phyloP scores from a whole-genome alignment of 164 flowering plant genomes.

The Vitis rotundifolia region DNA sequence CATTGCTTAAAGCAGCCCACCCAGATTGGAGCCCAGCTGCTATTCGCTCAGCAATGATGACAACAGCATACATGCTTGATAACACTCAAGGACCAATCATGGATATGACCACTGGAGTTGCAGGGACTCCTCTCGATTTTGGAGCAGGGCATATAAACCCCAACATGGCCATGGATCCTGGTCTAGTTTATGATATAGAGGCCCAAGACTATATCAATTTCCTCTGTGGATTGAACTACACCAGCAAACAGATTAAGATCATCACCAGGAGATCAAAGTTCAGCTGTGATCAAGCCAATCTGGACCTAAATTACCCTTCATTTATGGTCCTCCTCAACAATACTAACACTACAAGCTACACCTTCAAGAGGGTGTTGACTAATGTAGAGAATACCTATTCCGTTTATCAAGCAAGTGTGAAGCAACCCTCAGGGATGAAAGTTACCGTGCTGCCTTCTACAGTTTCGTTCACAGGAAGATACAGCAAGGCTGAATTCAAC shows the following conservation, averaged over 20 bases:
- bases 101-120: no score
- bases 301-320: conserved; percentile 15
- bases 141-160: no score
- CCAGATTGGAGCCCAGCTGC: conserved; percentile 41
- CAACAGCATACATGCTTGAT: conserved; percentile 20
- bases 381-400: conserved; percentile 14
- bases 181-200: no score
- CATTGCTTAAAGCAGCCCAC: conserved; percentile 33
- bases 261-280: no score
- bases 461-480: conserved; percentile 5
- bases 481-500: no score
- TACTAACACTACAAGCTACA: conserved; percentile 17
- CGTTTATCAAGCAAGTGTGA: conserved; percentile 14
- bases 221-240: no score
- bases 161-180: no score
- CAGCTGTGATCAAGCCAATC: no score
- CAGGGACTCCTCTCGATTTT: no score
- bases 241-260: no score
- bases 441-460: conserved; percentile 8
- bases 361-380: conserved; percentile 23
- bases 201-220: no score
- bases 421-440: conserved; percentile 16
- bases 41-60: conserved; percentile 52
- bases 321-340: conserved; percentile 24
- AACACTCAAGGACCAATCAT: no score